Base-by-base conservation (phyloP, 257 asterid species). In the Penstemon eatonii region DNA sequence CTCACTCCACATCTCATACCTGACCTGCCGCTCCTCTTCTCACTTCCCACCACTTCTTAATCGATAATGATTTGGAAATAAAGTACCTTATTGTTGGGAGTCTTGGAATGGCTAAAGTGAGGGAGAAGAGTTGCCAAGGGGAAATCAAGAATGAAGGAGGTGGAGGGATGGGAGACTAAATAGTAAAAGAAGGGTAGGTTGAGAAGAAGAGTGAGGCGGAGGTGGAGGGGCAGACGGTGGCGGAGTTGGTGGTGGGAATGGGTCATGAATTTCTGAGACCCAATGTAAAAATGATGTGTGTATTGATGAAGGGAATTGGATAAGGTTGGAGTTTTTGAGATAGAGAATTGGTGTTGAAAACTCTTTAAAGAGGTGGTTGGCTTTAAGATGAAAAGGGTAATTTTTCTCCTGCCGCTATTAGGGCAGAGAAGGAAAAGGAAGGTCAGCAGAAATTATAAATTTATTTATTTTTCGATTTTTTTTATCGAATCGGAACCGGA, bases 181-280 rank as follows among this genome's bases (percentile, higher is more conserved):
- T 74, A 74, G 68, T 78, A 78, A 42, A 74, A 65, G 19, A 78
- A 66, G 12, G 79, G 80, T 4, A 78, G 58, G 6, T 68, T 41
- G 7, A 78, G 62, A 2, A 78, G 50, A 8, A 78, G 65, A 25
- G 70, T 55, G 0, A 78, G 44, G 5, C 83, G 83, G 25, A 78
- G 59, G 44, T 66, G 80, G n/a, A 70, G 67, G 6, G 66, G 75
- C 4, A 85, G 57, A 6, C 80, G 78, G 5, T 85, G 81, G 66
- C 81, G 74, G 44, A 81, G 77, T 11, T 59, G 75, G 80, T 72
- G 80, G 60, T 66, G 78, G 75, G 77, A 86, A 60, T 63, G 70
- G 58, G 68, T 74, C 69, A 69, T 43, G 42, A 73, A 63, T 47
- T 43, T 75, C 50, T 65, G 73, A 39, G 79, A 75, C 66, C 56